Conservation (phyloP, 163 green algal genomes). For the Volvox carteri region DNA sequence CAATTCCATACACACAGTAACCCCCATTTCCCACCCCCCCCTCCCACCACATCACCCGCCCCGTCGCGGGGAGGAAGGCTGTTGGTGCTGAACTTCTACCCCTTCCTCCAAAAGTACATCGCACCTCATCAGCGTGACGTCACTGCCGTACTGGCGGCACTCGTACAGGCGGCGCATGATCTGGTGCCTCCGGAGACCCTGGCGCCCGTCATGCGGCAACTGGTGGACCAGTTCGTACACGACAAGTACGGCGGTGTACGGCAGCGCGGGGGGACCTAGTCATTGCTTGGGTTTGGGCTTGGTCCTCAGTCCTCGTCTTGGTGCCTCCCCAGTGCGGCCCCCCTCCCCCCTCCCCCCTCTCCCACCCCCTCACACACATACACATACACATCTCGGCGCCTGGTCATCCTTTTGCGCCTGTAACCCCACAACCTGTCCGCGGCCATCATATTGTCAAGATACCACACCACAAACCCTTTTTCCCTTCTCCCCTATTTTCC, state of each 20-base stretch:
- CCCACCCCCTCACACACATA: neutral
- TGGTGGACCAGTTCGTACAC: slow-evolving; percentile 97
- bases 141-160: slow-evolving; percentile 81
- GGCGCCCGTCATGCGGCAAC: slow-evolving; percentile 90
- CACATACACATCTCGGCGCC: neutral
- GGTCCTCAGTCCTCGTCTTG: no score
- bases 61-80: slow-evolving; percentile 64
- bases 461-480: no score
- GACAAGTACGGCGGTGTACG: slow-evolving; percentile 82
- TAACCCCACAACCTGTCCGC: no score
- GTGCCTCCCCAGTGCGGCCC: no score
- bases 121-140: slow-evolving; percentile 91
- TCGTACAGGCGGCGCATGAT: slow-evolving; percentile 86
- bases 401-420: neutral
- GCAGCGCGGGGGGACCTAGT: no score
- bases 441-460: no score
- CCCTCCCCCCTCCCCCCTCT: no score
- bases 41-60: no score
- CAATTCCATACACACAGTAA: no score
- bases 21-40: neutral
- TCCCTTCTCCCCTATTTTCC: neutral
- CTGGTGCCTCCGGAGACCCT: slow-evolving; percentile 94
- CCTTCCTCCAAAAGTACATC: slow-evolving; percentile 96
- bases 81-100: slow-evolving; percentile 97
- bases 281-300: no score